A percentile compares a stretch with the other conserved stretches of the same genome.
These are phyloP conservation scores for Cyclotella sp. DNA, from an alignment of 108 stramenopile species.

Conservation along the genomic window DNA sequence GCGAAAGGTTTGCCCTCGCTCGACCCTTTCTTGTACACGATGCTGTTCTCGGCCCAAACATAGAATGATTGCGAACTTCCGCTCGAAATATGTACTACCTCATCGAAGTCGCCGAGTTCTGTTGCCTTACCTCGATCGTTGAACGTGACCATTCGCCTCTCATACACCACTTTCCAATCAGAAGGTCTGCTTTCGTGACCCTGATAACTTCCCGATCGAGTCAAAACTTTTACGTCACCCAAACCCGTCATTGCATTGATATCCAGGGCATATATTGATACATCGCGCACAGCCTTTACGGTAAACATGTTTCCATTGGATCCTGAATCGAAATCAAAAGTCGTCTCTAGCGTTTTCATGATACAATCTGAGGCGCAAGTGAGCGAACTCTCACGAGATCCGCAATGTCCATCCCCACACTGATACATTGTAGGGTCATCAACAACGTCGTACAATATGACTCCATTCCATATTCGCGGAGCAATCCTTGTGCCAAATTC, in stretches of 20 bases:
- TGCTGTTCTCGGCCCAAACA: slow-evolving; percentile 11
- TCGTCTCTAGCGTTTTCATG: slow-evolving; percentile 9
- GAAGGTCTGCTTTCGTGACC: slow-evolving; percentile 21
- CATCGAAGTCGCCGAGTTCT: slow-evolving; percentile 21
- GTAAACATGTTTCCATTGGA: slow-evolving; percentile 34
- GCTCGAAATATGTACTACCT: not conserved
- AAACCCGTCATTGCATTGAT: slow-evolving; percentile 17
- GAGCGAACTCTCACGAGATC: not conserved
- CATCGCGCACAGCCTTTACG: slow-evolving; percentile 12
- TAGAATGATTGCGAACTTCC: slow-evolving; percentile 29
- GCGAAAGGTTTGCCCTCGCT: slow-evolving; percentile 2
- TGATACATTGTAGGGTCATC: not conserved
- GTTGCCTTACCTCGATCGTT: slow-evolving; percentile 14
- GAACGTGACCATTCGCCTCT: not conserved
- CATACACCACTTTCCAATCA: slow-evolving; percentile 29
- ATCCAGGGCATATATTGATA: slow-evolving; percentile 20
- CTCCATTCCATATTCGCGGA: slow-evolving; percentile 1
- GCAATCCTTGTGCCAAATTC: slow-evolving; percentile 4
- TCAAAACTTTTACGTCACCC: slow-evolving; percentile 22
- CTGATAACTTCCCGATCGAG: slow-evolving; percentile 18
- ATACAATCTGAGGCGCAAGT: slow-evolving; percentile 28
- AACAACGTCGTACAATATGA: slow-evolving; percentile 9
- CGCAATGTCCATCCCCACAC: slow-evolving; percentile 17
- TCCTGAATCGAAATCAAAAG: slow-evolving; percentile 29
- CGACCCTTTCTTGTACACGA: slow-evolving; percentile 23